Conservation (phyloP, 257 asterid genomes). For the Jacaranda mimosifolia region DNA sequence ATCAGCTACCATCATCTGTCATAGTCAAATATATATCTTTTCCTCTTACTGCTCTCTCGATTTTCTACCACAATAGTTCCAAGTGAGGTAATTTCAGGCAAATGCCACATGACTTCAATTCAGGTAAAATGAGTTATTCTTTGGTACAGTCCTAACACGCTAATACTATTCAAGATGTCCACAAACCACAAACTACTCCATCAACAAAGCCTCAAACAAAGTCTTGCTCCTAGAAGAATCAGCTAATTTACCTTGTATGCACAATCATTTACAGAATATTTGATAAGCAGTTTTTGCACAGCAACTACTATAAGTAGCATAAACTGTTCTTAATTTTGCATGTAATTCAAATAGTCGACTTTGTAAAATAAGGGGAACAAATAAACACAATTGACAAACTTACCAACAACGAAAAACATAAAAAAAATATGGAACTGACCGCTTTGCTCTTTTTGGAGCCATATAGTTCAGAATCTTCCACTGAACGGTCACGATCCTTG, state of each 20-base stretch:
- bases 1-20: no score
- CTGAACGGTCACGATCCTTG: constrained; percentile 90
- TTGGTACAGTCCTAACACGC: no score
- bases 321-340: neutral
- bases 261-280: constrained; percentile 1
- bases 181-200: neutral
- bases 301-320: neutral
- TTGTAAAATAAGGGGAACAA: constrained; percentile 2
- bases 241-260: neutral
- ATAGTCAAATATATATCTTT: no score
- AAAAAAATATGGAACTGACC: constrained; percentile 55
- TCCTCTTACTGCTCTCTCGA: no score
- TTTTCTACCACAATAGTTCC: no score
- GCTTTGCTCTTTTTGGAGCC: constrained; percentile 72
- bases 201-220: neutral
- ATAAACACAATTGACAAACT: constrained; percentile 15
- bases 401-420: constrained; percentile 23
- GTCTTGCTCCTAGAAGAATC: neutral
- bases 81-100: no score
- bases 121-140: no score
- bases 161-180: no score
- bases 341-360: neutral
- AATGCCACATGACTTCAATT: no score
- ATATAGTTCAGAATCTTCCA: constrained; percentile 94
- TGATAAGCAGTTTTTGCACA: neutral